Conservation (phyloP, 2,329 filamentous ascomycete species). For the Fusarium oxysporum region DNA sequence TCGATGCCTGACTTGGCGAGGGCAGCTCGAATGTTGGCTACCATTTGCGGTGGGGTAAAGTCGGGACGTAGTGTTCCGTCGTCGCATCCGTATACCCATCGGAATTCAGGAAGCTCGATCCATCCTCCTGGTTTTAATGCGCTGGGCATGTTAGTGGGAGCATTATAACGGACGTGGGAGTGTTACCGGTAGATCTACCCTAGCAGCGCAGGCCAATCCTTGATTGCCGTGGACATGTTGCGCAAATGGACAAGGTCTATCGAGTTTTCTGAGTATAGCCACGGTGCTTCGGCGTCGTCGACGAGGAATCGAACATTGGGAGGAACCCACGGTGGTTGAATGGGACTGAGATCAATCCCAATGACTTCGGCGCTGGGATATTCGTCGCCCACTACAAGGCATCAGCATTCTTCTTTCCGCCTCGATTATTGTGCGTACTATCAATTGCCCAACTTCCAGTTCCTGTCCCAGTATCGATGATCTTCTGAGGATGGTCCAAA, state of each 20-base stretch:
- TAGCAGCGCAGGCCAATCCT: conserved; percentile 39
- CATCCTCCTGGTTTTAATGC: conserved; percentile 58
- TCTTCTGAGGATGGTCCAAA: conserved; percentile 50
- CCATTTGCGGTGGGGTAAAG: conserved; percentile 46
- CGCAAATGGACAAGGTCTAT: conserved; percentile 49
- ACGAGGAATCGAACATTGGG: conserved; percentile 55
- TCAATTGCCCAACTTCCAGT: conserved; percentile 59
- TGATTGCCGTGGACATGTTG: conserved; percentile 52
- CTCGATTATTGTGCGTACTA: conserved; percentile 29
- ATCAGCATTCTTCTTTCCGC: background rate
- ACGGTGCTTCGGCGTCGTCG: conserved; percentile 51
- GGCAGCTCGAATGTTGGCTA: conserved; percentile 45
- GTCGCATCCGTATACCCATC: conserved; percentile 45
- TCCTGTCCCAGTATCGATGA: conserved; percentile 57
- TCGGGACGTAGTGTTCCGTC: conserved; percentile 44
- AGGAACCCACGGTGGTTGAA: conserved; percentile 55
- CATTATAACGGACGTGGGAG: background rate
- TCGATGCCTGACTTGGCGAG: conserved; percentile 48
- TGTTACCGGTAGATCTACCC: conserved; percentile 37
- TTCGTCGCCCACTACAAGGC: conserved; percentile 49
- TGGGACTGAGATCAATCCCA: conserved; percentile 55
- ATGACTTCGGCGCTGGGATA: conserved; percentile 53
- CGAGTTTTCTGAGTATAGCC: conserved; percentile 41
- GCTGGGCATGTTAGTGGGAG: conserved; percentile 12
- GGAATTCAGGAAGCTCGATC: conserved; percentile 56